These are phyloP conservation scores for Aspergillus bombycis DNA, from an alignment of 2,329 filamentous ascomycete genomes.

Conservation along the genomic window DNA sequence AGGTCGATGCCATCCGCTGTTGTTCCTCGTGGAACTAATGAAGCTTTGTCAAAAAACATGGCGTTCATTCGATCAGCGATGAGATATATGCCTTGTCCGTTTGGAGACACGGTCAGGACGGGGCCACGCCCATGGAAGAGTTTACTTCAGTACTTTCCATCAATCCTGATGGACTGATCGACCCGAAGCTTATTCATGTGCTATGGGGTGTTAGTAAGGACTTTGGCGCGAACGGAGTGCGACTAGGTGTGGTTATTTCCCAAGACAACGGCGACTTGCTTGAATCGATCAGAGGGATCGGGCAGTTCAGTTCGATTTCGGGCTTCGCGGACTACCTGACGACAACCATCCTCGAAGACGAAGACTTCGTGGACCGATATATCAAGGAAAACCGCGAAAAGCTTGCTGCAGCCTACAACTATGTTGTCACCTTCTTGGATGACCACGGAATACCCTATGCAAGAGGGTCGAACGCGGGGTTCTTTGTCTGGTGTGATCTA, in stretches of 20 bases:
- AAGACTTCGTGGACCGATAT: not conserved
- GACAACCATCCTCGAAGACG: not conserved
- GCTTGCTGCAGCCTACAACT: not conserved
- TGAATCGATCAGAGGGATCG: not conserved
- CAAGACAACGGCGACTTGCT: not conserved
- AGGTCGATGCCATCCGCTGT: not conserved
- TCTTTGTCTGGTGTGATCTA: not conserved
- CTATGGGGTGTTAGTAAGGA: conserved; percentile 54
- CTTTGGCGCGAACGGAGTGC: conserved; percentile 61
- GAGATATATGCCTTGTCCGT: conserved; percentile 62
- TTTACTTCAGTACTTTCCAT: conserved; percentile 44
- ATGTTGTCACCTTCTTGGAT: not conserved
- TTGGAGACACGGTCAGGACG: conserved; percentile 46
- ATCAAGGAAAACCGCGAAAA: not conserved
- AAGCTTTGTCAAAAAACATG: conserved; percentile 52
- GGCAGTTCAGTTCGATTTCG: not conserved
- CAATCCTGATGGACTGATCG: conserved; percentile 51
- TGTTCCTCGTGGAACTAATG: not conserved
- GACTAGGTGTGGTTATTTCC: conserved; percentile 45
- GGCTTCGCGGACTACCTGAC: not conserved
- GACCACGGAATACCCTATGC: not conserved
- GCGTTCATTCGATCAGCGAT: conserved; percentile 60
- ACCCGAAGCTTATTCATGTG: conserved; percentile 56
- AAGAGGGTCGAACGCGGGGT: not conserved
- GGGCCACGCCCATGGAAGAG: conserved; percentile 18